Percentiles rank a stretch among this genome's conserved stretches.
Conservation (phyloP, 2,329 filamentous ascomycete species). For the Pseudocercospora fijiensis region DNA sequence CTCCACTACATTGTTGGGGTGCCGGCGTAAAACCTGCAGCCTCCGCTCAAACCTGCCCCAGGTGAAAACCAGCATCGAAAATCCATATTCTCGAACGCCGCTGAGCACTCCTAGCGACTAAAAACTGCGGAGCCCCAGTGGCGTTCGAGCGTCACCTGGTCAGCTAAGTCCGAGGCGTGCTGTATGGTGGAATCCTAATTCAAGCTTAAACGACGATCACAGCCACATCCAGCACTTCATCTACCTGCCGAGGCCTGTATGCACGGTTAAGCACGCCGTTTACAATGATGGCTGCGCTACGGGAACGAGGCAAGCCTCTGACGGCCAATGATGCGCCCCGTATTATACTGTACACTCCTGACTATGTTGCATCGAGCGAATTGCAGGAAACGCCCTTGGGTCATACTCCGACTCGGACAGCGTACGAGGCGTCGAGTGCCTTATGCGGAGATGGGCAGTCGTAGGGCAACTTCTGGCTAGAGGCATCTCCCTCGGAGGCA, state of each 20-base stretch:
- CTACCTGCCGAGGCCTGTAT: slow-evolving; percentile 11
- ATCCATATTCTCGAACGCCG: slow-evolving; percentile 31
- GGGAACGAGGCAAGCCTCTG: slow-evolving; percentile 1
- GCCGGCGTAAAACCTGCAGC: neutral
- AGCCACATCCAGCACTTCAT: neutral
- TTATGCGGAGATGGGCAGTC: neutral
- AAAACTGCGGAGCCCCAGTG: slow-evolving; percentile 6
- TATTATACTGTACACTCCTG: slow-evolving; percentile 6
- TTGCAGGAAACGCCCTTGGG: slow-evolving; percentile 3
- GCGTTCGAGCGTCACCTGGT: neutral
- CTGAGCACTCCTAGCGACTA: neutral
- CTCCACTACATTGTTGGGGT: neutral
- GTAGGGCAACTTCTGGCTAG: slow-evolving; percentile 2
- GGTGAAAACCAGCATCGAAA: neutral
- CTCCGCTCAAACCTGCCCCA: neutral
- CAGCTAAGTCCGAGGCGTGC: slow-evolving; percentile 16
- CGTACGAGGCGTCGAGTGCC: neutral
- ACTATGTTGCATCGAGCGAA: slow-evolving; percentile 1
- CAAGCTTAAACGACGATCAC: slow-evolving; percentile 20
- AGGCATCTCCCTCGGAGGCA: slow-evolving; percentile 12
- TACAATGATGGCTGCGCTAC: slow-evolving; percentile 27
- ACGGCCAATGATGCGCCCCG: neutral
- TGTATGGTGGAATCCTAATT: slow-evolving; percentile 7
- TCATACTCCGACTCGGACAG: slow-evolving; percentile 9
- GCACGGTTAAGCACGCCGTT: slow-evolving; percentile 35